Base-by-base conservation (phyloP, 768 basidiomycete species). In the Zangia roseola region DNA sequence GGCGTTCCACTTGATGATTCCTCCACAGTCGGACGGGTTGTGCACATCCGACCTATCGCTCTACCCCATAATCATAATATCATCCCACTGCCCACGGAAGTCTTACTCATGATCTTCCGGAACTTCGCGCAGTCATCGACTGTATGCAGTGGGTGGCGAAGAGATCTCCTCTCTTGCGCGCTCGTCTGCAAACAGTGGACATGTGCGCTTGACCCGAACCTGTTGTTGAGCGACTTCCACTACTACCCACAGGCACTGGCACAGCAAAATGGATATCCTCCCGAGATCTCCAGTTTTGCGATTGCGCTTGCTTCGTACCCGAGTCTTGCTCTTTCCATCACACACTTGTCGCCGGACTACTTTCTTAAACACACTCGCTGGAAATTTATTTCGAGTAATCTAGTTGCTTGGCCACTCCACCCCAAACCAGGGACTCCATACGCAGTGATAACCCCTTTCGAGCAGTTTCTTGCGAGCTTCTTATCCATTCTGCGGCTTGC, bases 171-270 rank as follows among this genome's bases (percentile, higher is more conserved):
- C 25, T 39, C 45, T 9, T 39, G 28, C 10, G 45, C 24, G 12
- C 48, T 38, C 13, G 36, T 49, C 4, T 49, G 48, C 28, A 35
- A 30, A 38, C 34, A 33, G 17, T 49, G 48, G 48, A 19, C 21
- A 35, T 43, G 36, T 17, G 39, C 44, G 13, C 25, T 50, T 14
- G 33, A 40, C 43, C 25, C 35, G 16, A 20, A 40, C 43, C 31
- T 45, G 10, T 26, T 36, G 19, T 28, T 49, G 35, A 23, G 35
- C 21, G 48, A 46, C 20, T 46, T 46, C 13, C 48, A n/a, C 35
- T 38, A n/a, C 36, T 38, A n/a, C 36, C 35, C 36, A 7, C 19
- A 31, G 14, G 25, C n/a, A 16, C 20, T 16, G 14, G 17, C 14
- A 0, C 35, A 6, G 3, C 13, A 10, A 25, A 37, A 37, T 3